Evolutionary conservation across 1,284 basidiomycete species (phyloP).

Genomic region (Ceratobasidium sp.): DNA sequence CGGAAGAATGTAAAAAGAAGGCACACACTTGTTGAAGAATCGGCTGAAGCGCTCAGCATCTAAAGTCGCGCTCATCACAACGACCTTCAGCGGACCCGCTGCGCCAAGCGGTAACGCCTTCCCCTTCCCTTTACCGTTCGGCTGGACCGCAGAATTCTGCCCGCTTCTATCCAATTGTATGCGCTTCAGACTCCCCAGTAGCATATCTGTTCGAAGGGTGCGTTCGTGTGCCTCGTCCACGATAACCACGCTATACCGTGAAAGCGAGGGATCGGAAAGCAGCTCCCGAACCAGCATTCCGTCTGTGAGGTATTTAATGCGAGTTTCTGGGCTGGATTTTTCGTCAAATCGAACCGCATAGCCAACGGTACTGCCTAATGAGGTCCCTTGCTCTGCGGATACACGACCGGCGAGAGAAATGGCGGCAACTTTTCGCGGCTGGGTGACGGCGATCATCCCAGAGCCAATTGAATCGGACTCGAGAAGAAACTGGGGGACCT

Average conservation of each 20-base stretch:
- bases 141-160: constrained; percentile 55
- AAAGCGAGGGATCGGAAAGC: constrained; percentile 80
- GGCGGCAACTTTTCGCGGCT: constrained; percentile 94
- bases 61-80: constrained; percentile 98
- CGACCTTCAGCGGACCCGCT: constrained; percentile 79
- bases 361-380: constrained; percentile 82
- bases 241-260: constrained; percentile 88
- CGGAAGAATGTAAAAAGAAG: constrained; percentile 32
- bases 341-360: constrained; percentile 98
- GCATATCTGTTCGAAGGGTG: constrained; percentile 92
- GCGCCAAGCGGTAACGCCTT: constrained; percentile 55
- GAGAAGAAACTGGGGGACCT: constrained; percentile 91
- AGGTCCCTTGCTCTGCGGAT: constrained; percentile 81
- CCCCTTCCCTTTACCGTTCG: constrained; percentile 50
- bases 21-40: constrained; percentile 82
- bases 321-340: constrained; percentile 73
- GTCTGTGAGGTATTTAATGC: constrained; percentile 96
- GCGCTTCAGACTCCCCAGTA: constrained; percentile 92
- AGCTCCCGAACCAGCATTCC: constrained; percentile 96
- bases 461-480: constrained; percentile 72
- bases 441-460: constrained; percentile 89
- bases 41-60: constrained; percentile 94
- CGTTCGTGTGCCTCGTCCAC: constrained; percentile 99
- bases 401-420: constrained; percentile 93
- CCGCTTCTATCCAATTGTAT: constrained; percentile 80